A percentile compares a stretch with the other conserved stretches of the same genome.
Evolutionary conservation across 2,329 filamentous ascomycete species (phyloP).

Genomic region (Erysiphe pulchra): DNA sequence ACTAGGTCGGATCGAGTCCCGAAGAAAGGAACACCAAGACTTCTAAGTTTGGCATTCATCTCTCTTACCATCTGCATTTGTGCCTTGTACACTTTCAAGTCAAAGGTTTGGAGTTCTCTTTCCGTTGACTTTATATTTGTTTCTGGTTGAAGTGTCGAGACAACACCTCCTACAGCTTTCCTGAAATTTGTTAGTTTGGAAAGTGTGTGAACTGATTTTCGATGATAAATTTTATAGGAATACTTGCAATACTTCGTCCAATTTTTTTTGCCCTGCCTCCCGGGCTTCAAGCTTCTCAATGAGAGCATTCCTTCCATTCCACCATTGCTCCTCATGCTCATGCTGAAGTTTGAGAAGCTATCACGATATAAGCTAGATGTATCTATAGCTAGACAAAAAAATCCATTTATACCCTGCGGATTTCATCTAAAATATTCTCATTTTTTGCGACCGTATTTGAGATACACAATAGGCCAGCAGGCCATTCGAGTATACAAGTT

Average conservation of each 20-base stretch:
- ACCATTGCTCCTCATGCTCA: constrained; percentile 35
- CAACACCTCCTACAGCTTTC: constrained; percentile 19
- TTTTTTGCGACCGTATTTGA: constrained; percentile 22
- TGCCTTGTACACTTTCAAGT: constrained; percentile 35
- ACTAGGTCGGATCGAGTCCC: constrained; percentile 21
- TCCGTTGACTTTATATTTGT: constrained; percentile 18
- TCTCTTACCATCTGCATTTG: constrained; percentile 31
- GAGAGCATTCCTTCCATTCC: constrained; percentile 23
- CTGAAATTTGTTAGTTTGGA: constrained; percentile 10
- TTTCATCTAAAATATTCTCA: constrained; percentile 18
- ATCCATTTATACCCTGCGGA: constrained; percentile 13
- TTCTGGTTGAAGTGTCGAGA: constrained; percentile 10
- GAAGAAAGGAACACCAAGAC: constrained; percentile 34
- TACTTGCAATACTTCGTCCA: constrained; percentile 27
- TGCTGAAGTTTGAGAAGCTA: constrained; percentile 37
- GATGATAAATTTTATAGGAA: background rate
- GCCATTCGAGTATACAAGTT: constrained; percentile 24
- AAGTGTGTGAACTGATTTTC: background rate
- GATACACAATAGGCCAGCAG: constrained; percentile 22
- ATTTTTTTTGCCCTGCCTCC: constrained; percentile 23
- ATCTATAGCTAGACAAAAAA: background rate
- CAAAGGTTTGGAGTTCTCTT: constrained; percentile 29
- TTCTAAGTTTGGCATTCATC: constrained; percentile 27
- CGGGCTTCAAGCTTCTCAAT: constrained; percentile 24
- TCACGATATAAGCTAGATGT: too few relatives aligned